phyloP scores from a whole-genome alignment of 208 protist species.

The Trichomonas gallinae region DNA sequence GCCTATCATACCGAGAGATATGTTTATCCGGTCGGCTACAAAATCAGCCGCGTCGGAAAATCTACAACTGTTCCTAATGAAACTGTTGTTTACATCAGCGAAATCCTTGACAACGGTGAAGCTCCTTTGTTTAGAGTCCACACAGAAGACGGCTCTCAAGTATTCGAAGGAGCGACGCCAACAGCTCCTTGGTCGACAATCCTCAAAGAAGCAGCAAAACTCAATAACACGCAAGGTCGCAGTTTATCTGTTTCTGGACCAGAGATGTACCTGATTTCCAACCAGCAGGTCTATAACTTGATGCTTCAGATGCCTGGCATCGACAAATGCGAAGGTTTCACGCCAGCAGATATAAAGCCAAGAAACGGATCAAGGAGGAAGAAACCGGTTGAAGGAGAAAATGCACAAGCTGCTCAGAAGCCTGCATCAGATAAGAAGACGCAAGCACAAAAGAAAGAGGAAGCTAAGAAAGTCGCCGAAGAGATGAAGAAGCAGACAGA shows the following conservation, averaged over 20 bases:
- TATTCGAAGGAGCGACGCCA: background rate
- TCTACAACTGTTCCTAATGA: background rate
- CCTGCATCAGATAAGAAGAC: background rate
- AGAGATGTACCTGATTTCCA: background rate
- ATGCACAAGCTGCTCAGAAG: background rate
- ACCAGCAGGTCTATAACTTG: background rate
- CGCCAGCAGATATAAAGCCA: background rate
- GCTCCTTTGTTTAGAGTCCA: background rate
- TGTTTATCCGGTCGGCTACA: background rate
- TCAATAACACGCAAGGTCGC: background rate
- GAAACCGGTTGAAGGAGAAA: background rate
- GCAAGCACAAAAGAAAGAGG: background rate
- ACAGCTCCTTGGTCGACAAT: background rate
- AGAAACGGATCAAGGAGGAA: background rate
- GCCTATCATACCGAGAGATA: background rate
- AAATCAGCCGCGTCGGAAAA: too few relatives aligned
- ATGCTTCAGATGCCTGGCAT: background rate
- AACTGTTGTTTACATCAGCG: background rate
- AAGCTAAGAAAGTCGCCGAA: background rate
- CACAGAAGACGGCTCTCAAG: background rate
- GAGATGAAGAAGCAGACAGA: background rate
- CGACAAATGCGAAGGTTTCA: background rate
- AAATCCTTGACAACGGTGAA: background rate
- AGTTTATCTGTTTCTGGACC: background rate
- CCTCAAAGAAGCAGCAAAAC: background rate